These are phyloP conservation scores for Hypocreales sp. DNA, from an alignment of 2,329 filamentous ascomycete species.

Conservation along the genomic window DNA sequence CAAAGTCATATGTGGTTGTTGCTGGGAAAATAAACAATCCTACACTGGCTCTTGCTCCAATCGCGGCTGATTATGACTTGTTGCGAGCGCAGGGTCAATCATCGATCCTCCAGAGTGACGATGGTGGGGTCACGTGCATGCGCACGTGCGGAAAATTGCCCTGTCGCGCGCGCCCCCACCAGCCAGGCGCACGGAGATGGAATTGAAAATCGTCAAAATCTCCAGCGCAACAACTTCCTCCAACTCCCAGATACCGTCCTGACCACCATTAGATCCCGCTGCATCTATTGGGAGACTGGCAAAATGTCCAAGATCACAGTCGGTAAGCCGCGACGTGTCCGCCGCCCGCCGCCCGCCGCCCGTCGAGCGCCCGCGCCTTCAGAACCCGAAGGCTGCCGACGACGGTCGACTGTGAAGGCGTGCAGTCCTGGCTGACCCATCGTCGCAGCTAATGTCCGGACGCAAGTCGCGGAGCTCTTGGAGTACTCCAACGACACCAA, in stretches of 20 bases:
- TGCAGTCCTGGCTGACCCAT: constrained; percentile 21
- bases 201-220: constrained; percentile 9
- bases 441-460: constrained; percentile 67
- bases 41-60: too few relatives aligned
- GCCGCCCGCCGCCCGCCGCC: too few relatives aligned
- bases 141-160: constrained; percentile 20
- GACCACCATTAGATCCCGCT: constrained; percentile 54
- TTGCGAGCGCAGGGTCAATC: too few relatives aligned
- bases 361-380: too few relatives aligned
- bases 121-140: constrained; percentile 18
- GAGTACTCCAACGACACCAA: constrained; percentile 89
- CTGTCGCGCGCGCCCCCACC: constrained; percentile 13
- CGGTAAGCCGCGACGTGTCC: constrained; percentile 34
- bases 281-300: constrained; percentile 76
- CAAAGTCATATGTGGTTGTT: background rate
- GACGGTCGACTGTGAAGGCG: too few relatives aligned
- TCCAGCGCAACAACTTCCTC: too few relatives aligned
- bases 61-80: too few relatives aligned
- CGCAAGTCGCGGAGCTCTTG: constrained; percentile 84
- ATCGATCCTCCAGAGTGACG: too few relatives aligned
- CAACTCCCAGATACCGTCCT: too few relatives aligned
- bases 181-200: constrained; percentile 10
- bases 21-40: background rate
- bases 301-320: constrained; percentile 80
- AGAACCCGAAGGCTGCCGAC: too few relatives aligned